phyloP scores from a whole-genome alignment of 306 rosid species.

The Coriaria nepalensis region DNA sequence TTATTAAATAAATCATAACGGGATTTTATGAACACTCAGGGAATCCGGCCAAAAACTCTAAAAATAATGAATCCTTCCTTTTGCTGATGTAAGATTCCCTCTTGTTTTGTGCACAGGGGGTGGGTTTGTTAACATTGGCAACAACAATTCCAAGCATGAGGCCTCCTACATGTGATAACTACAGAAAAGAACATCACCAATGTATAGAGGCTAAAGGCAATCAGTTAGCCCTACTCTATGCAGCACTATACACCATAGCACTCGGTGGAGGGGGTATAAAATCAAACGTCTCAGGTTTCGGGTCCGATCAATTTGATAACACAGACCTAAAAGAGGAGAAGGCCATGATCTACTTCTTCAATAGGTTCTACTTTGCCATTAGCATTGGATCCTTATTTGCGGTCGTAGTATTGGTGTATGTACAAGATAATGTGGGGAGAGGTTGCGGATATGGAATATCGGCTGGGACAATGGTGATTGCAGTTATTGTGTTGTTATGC shows the following conservation, averaged over 20 bases:
- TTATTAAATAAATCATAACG: no score
- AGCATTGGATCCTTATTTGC: conserved; percentile 77
- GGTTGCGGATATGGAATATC: conserved; percentile 85
- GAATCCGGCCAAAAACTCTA: no score
- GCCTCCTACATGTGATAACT: conserved; percentile 50
- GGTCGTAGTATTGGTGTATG: conserved; percentile 63
- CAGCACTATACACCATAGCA: conserved; percentile 63
- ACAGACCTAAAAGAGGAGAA: conserved; percentile 65
- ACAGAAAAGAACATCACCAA: conserved; percentile 38
- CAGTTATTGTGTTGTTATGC: conserved; percentile 34
- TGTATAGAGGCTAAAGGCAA: conserved; percentile 48
- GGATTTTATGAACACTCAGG: no score
- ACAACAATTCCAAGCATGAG: conserved; percentile 58
- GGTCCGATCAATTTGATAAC: conserved; percentile 63
- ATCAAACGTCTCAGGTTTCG: conserved; percentile 83
- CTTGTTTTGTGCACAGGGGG: conserved; percentile 49
- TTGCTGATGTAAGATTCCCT: no score
- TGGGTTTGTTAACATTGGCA: conserved; percentile 50
- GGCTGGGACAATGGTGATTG: conserved; percentile 59
- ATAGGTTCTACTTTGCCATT: conserved; percentile 73
- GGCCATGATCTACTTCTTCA: conserved; percentile 88
- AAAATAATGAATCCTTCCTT: no score
- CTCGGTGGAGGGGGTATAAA: conserved; percentile 86
- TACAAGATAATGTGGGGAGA: conserved; percentile 80
- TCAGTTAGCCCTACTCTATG: conserved; percentile 52